Percentiles rank a stretch among this genome's conserved stretches.
Conservation (phyloP, 1,139 yeast genomes). For the Candida neerlandica region DNA sequence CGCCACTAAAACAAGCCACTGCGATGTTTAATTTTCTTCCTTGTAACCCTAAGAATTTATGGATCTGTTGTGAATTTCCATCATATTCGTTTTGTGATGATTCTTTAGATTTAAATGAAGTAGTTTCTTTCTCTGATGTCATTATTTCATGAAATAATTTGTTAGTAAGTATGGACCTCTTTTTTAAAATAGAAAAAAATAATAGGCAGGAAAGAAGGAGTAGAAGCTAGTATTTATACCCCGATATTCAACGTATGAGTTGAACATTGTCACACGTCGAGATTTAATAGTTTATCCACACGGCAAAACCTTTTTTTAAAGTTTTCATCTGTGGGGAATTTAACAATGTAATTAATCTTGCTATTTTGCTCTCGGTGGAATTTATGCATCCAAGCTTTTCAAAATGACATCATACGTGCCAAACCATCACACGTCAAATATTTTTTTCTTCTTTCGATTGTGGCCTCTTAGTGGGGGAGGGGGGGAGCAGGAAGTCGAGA, state of each 20-base stretch:
- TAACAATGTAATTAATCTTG: neutral
- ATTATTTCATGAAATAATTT: neutral
- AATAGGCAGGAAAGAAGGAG: neutral
- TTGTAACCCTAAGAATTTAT: conserved; percentile 26
- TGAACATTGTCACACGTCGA: neutral
- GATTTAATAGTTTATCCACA: neutral
- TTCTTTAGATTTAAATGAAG: neutral
- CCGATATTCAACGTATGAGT: neutral
- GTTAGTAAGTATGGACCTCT: neutral
- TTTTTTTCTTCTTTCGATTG: too few species aligned
- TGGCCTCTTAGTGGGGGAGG: too few species aligned
- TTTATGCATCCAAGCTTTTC: too few species aligned
- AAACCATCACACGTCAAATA: too few species aligned
- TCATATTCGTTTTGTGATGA: neutral
- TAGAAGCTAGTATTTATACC: neutral
- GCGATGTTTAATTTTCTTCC: conserved; percentile 30
- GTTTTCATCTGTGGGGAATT: neutral
- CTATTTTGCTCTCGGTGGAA: neutral
- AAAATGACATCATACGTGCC: too few species aligned
- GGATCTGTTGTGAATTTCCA: conserved; percentile 6
- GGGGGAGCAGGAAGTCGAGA: too few species aligned
- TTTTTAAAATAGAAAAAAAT: neutral
- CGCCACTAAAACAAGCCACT: conserved; percentile 32
- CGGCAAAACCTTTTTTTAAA: neutral
- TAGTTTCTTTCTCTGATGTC: conserved; percentile 1